phyloP scores from a whole-genome alignment of 169 alveolate species.

The Plasmodium relictum region DNA sequence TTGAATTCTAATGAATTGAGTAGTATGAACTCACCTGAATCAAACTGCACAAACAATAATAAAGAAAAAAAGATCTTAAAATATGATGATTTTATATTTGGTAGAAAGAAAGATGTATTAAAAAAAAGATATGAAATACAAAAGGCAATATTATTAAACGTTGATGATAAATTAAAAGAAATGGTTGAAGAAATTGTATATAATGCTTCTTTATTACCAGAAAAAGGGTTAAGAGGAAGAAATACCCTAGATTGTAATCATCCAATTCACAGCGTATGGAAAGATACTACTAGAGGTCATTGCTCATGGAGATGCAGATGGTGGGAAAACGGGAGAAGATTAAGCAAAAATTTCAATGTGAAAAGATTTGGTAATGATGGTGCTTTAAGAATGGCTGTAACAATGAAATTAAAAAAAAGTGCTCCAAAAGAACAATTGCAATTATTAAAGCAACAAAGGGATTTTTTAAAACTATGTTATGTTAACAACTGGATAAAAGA shows the following conservation, averaged over 20 bases:
- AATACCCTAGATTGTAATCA: conserved; percentile 84
- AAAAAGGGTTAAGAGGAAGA: conserved; percentile 83
- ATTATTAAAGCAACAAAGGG: conserved; percentile 85
- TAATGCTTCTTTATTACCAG: conserved; percentile 82
- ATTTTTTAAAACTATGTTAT: conserved; percentile 61
- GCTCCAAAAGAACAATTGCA: conserved; percentile 84
- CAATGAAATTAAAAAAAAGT: conserved; percentile 84
- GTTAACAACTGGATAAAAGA: conserved; percentile 33
- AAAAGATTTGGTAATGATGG: conserved; percentile 85
- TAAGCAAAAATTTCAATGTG: conserved; percentile 86
- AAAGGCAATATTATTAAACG: conserved; percentile 21
- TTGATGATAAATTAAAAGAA: conserved; percentile 80
- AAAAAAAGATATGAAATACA: conserved; percentile 37
- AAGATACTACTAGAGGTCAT: conserved; percentile 86
- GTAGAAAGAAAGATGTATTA: conserved; percentile 8
- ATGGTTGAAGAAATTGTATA: conserved; percentile 84
- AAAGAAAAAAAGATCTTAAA: neutral
- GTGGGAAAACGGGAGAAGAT: conserved; percentile 89
- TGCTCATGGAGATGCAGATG: conserved; percentile 88
- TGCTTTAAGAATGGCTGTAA: conserved; percentile 87
- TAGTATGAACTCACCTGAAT: neutral
- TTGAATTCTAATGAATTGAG: neutral
- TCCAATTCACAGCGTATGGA: conserved; percentile 88
- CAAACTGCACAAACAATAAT: neutral
- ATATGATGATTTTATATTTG: neutral